A percentile compares a stretch with the other conserved stretches of the same genome.
These are phyloP conservation scores for Citrullus colocynthis DNA, from an alignment of 306 rosid species.

Conservation along the genomic window DNA sequence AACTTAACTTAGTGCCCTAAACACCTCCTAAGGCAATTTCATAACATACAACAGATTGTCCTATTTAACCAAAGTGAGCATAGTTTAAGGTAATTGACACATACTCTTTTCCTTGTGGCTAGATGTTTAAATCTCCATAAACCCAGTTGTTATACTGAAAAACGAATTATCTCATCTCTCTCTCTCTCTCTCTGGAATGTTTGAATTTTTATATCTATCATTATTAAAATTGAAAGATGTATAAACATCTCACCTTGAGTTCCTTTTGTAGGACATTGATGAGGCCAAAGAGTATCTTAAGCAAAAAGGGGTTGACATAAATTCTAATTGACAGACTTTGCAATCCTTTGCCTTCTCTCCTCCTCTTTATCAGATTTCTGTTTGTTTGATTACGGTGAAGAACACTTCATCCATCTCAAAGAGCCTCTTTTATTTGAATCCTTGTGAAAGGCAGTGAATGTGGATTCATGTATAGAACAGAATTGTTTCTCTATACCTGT, in stretches of 20 bases:
- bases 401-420: not conserved
- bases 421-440: not conserved
- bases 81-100: too few species aligned
- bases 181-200: not conserved
- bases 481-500: too few species aligned
- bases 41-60: not conserved
- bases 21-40: not conserved
- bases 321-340: slow-evolving; percentile 24
- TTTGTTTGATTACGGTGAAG: not conserved
- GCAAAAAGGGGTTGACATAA: slow-evolving; percentile 54
- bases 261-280: slow-evolving; percentile 42
- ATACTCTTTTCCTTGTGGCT: not conserved
- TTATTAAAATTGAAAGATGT: not conserved
- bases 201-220: not conserved
- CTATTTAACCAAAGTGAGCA: not conserved
- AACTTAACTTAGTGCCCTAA: too few species aligned
- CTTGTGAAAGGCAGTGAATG: not conserved
- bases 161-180: not conserved
- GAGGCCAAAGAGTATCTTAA: slow-evolving; percentile 73
- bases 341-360: not conserved
- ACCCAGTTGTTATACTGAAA: too few species aligned
- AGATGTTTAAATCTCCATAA: not conserved
- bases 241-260: not conserved
- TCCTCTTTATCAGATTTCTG: not conserved
- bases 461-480: not conserved